Evolutionary conservation across 108 stramenopile species (phyloP), one percentile per base, ranked within the genome.

Genomic region (Cyclotella sp.): DNA sequence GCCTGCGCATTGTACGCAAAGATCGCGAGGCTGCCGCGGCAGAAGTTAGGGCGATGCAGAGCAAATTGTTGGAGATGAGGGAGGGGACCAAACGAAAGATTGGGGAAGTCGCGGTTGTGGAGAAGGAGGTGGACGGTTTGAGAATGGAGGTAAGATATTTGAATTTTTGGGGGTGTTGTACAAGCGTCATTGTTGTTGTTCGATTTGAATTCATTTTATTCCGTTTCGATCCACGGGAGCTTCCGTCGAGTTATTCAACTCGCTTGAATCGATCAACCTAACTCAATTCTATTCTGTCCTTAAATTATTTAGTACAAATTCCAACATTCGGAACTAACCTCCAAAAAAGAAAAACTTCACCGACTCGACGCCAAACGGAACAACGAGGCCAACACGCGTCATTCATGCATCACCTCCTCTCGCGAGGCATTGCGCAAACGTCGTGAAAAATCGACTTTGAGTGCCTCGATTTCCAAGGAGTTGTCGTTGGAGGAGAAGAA

Each of bases 321-420:
- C 43, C 81, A 82, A 78, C 81, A 82, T 40, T 73, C 71, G 26
- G 81, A 82, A 67, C 81, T 82, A 26, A 40, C 40, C 28, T 49
- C 55, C 11, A 82, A 82, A 61, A 63, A 65, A 18, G 81, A 82
- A 30, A 82, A 82, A 68, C 77, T 73, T 21, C 59, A 64, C 41
- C 76, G 72, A 41, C 70, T 77, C 72, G 76, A 77, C 44, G 63
- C 71, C 58, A 78, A 77, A 47, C 52, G 70, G 18, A 55, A 54
- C 41, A 34, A 29, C 10, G 76, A 77, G 30, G 41, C 76, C 11
- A 53, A 47, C n/a, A 52, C 47, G 30, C 81, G 81, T 27, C 9
- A 72, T 28, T 29, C 12, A 16, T 73, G 76, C 42, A 39, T 72
- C 54, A 42, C 58, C 63, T 71, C 66, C 45, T 30, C 46, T 58